Percentiles rank a stretch among this genome's conserved stretches.
Evolutionary conservation across 2,329 filamentous ascomycete genomes (phyloP).

Genomic region (Bipolaris sorokiniana): DNA sequence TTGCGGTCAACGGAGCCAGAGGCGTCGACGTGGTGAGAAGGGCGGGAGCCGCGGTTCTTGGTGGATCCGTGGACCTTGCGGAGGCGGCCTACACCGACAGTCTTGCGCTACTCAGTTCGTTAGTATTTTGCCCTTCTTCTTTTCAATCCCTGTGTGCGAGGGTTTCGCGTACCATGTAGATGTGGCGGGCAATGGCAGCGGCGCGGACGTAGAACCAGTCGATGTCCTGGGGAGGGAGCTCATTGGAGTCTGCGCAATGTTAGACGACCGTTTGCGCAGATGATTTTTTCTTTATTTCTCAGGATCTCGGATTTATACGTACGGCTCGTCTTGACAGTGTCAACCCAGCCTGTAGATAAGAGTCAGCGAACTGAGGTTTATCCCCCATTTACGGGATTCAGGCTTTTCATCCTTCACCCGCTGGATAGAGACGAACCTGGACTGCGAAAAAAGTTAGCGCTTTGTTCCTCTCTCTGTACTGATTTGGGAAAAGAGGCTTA

Average conservation of each 20-base stretch:
- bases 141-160: background rate
- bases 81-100: constrained; percentile 96
- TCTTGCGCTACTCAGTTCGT: constrained; percentile 72
- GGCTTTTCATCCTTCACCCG: constrained; percentile 50
- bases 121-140: background rate
- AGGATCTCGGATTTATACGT: constrained; percentile 23
- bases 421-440: constrained; percentile 69
- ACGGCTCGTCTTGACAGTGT: constrained; percentile 95
- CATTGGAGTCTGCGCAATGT: constrained; percentile 71
- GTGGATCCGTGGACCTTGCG: constrained; percentile 89
- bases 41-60: constrained; percentile 95
- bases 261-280: constrained; percentile 12
- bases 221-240: constrained; percentile 96
- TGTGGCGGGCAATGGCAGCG: constrained; percentile 93
- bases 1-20: constrained; percentile 96
- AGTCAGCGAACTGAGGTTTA: constrained; percentile 53
- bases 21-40: constrained; percentile 94
- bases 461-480: background rate
- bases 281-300: background rate
- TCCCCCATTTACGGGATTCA: constrained; percentile 63
- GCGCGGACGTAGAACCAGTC: constrained; percentile 95
- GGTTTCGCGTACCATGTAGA: constrained; percentile 70
- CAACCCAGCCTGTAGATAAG: constrained; percentile 85
- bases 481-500: constrained; percentile 27
- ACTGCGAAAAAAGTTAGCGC: constrained; percentile 39